Percentiles rank a stretch among this genome's conserved stretches.
phyloP scores from a whole-genome alignment of 805 yeast genomes.

The Cyberlindnera suaveolens region DNA sequence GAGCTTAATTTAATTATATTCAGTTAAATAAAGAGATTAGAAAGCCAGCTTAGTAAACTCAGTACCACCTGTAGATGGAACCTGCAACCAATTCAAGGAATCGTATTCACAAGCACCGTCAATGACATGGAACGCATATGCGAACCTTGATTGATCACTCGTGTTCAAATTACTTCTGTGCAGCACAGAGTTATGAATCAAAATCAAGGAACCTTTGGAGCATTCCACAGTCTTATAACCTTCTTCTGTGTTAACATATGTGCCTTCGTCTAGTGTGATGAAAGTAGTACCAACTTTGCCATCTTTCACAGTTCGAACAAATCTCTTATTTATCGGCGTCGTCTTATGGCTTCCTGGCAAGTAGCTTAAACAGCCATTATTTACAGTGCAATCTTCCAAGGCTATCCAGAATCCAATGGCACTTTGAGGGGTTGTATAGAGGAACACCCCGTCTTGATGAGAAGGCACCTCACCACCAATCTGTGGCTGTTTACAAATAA shows the following conservation, averaged over 20 bases:
- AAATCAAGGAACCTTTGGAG: constrained; percentile 63
- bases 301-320: constrained; percentile 43
- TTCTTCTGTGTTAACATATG: constrained; percentile 22
- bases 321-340: constrained; percentile 51
- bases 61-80: constrained; percentile 63
- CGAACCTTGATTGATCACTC: constrained; percentile 55
- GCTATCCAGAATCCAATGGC: constrained; percentile 84
- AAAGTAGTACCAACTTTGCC: constrained; percentile 60
- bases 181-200: constrained; percentile 65
- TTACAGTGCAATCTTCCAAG: constrained; percentile 59
- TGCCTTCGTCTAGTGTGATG: constrained; percentile 27
- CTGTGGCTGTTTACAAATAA: constrained; percentile 72
- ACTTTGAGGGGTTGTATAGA: constrained; percentile 63
- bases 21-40: background rate
- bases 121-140: constrained; percentile 75
- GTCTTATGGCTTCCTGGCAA: constrained; percentile 66
- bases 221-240: constrained; percentile 51
- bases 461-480: constrained; percentile 70
- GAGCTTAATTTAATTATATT: background rate
- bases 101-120: constrained; percentile 64
- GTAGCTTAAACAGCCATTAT: constrained; percentile 65
- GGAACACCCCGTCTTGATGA: constrained; percentile 70
- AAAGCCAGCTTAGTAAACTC: constrained; percentile 44
- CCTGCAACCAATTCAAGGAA: constrained; percentile 67
- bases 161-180: constrained; percentile 64